These are phyloP conservation scores for Gossypium laxum DNA, from an alignment of 441 rosid species.

Conservation along the genomic window DNA sequence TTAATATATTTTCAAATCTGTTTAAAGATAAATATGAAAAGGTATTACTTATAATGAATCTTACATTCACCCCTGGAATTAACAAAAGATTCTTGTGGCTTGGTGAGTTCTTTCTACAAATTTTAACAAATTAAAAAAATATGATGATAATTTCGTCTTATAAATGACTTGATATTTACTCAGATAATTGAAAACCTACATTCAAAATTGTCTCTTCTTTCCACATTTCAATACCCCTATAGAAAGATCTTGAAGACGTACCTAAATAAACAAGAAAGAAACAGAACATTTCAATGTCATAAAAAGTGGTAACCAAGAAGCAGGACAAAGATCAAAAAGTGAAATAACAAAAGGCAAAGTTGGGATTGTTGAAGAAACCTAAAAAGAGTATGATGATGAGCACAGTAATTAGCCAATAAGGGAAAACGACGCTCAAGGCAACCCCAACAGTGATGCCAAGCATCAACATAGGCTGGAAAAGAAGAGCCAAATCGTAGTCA, in stretches of 20 bases:
- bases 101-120: constrained; percentile 56
- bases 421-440: constrained; percentile 78
- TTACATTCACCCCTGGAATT: constrained; percentile 72
- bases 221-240: constrained; percentile 72
- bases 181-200: constrained; percentile 28
- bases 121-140: background rate
- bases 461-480: constrained; percentile 83
- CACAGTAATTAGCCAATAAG: constrained; percentile 83
- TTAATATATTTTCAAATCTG: background rate
- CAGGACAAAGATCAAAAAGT: background rate
- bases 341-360: background rate
- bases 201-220: constrained; percentile 62
- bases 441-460: constrained; percentile 88
- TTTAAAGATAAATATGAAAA: background rate
- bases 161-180: background rate
- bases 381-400: constrained; percentile 79
- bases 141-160: background rate
- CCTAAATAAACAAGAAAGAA: constrained; percentile 29
- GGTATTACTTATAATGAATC: constrained; percentile 4
- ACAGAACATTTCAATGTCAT: background rate
- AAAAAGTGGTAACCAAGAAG: background rate
- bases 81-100: constrained; percentile 29
- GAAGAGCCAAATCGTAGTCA: constrained; percentile 78
- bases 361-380: constrained; percentile 26
- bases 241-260: constrained; percentile 78